Percentiles rank a stretch among this genome's conserved stretches.
Conservation (phyloP, 305 asterid genomes). For the Fraxinus platypoda region DNA sequence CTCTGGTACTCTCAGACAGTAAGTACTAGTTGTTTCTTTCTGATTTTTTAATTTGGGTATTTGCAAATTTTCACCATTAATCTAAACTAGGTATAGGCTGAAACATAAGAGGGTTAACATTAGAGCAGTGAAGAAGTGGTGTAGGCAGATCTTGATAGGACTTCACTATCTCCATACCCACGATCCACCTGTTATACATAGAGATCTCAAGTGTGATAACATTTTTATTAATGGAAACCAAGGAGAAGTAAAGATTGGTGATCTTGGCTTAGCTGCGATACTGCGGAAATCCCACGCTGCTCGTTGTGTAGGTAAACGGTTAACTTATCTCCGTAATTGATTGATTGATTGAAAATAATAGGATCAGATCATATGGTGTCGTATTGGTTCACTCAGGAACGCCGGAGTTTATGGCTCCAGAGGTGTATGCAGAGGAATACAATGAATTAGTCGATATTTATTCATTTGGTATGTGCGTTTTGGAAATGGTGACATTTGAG, state of each 20-base stretch:
- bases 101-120: constrained; percentile 73
- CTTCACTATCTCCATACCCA: constrained; percentile 83
- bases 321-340: neutral
- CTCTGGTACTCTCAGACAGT: constrained; percentile 87
- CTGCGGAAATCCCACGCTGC: constrained; percentile 77
- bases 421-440: constrained; percentile 82
- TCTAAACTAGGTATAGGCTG: constrained; percentile 55
- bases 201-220: constrained; percentile 86
- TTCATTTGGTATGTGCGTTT: constrained; percentile 84
- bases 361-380: neutral
- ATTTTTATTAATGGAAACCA: constrained; percentile 79
- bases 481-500: constrained; percentile 87
- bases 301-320: constrained; percentile 65
- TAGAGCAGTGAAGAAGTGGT: constrained; percentile 87
- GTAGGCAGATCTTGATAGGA: constrained; percentile 78
- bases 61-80: neutral
- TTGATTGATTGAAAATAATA: neutral
- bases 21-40: constrained; percentile 27
- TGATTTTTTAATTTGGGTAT: neutral
- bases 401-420: constrained; percentile 91
- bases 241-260: constrained; percentile 88
- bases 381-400: constrained; percentile 46
- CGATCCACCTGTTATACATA: constrained; percentile 82
- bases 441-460: constrained; percentile 80
- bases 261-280: constrained; percentile 84